Conservation (phyloP, 805 yeast species). For the Saturnispora dispora region DNA sequence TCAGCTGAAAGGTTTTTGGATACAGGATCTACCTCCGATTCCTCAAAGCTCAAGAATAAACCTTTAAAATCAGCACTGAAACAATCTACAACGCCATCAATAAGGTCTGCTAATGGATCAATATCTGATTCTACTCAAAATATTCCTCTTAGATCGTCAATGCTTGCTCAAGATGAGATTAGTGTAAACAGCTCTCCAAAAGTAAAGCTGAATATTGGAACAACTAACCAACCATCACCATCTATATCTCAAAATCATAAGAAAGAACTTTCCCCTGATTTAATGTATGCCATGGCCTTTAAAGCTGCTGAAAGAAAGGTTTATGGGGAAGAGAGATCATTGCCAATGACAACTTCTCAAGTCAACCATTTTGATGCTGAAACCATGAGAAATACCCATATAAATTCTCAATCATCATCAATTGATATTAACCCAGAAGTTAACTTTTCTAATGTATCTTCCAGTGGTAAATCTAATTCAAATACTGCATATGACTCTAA, state of each 20-base stretch:
- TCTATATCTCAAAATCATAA: background rate
- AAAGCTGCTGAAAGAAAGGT: conserved; percentile 49
- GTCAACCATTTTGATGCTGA: conserved; percentile 16
- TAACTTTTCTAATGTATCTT: background rate
- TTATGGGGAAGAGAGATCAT: conserved; percentile 32
- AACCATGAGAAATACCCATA: conserved; percentile 21
- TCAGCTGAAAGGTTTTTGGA: background rate
- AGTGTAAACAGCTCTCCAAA: background rate
- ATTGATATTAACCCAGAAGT: background rate
- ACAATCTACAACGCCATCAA: background rate
- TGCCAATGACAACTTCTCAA: background rate
- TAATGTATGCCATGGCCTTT: conserved; percentile 46
- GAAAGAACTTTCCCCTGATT: conserved; percentile 32
- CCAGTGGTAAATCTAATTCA: background rate
- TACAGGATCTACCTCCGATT: background rate
- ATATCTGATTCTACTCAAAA: background rate
- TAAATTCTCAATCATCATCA: conserved; percentile 14
- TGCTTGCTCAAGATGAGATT: background rate
- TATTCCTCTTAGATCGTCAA: background rate
- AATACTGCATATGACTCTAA: conserved; percentile 18
- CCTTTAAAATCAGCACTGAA: conserved; percentile 5
- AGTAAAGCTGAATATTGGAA: background rate
- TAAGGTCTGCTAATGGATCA: background rate
- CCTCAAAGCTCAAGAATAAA: background rate
- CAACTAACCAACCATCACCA: background rate